Evolutionary conservation across 768 basidiomycete species (phyloP).

Genomic region (Agrocybe pediades): DNA sequence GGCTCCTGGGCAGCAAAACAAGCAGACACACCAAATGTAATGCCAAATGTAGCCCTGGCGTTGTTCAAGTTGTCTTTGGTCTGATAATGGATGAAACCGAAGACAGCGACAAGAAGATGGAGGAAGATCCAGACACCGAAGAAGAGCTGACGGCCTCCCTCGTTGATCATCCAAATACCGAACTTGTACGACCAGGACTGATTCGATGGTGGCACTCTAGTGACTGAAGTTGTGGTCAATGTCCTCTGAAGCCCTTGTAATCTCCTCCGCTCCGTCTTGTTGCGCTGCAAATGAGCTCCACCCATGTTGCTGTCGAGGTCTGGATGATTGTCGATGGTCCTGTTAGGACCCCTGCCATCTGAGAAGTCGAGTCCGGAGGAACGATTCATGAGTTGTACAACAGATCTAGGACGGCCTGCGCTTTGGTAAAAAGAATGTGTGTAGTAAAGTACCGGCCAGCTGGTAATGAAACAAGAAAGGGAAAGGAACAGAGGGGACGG

Average conservation of each 20-base stretch:
- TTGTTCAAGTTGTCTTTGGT: slow-evolving; percentile 75
- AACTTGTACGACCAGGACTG: slow-evolving; percentile 46
- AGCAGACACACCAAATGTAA: slow-evolving; percentile 69
- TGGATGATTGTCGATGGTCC: slow-evolving; percentile 55
- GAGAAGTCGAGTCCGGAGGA: slow-evolving; percentile 72
- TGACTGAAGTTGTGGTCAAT: slow-evolving; percentile 36
- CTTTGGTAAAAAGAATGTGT: slow-evolving; percentile 35
- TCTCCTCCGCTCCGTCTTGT: slow-evolving; percentile 81
- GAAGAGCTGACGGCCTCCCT: slow-evolving; percentile 79
- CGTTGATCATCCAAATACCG: slow-evolving; percentile 92
- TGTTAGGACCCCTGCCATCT: slow-evolving; percentile 43
- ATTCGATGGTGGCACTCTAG: slow-evolving; percentile 34
- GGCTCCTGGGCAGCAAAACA: slow-evolving; percentile 25
- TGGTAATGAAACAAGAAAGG: slow-evolving; percentile 33
- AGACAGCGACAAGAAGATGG: slow-evolving; percentile 73
- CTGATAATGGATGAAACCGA: slow-evolving; percentile 79
- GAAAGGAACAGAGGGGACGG: slow-evolving; percentile 16
- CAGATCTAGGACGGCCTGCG: slow-evolving; percentile 40
- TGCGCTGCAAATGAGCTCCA: slow-evolving; percentile 66
- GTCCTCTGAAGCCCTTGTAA: slow-evolving; percentile 83
- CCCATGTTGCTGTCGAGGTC: slow-evolving; percentile 33
- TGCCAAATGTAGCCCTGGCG: slow-evolving; percentile 72
- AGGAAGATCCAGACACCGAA: slow-evolving; percentile 81
- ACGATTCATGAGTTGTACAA: slow-evolving; percentile 39
- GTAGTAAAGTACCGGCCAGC: slow-evolving; percentile 47